A percentile compares a stretch with the other conserved stretches of the same genome.
Evolutionary conservation across 2,329 filamentous ascomycete species (phyloP).

Genomic region (Beauveria pseudobassiana): DNA sequence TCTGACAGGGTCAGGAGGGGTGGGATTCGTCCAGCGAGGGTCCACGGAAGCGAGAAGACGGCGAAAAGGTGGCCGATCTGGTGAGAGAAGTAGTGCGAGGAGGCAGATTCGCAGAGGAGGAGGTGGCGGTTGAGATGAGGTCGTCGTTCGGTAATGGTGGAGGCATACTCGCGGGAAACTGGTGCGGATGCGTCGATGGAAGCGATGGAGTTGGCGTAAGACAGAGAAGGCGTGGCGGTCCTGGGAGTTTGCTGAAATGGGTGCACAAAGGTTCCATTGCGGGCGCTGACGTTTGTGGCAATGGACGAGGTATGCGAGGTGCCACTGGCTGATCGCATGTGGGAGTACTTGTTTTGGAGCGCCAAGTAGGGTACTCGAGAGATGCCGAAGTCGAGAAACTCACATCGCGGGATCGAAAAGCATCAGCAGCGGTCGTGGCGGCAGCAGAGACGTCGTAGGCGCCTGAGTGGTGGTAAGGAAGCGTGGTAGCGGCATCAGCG

Average conservation of each 20-base stretch:
- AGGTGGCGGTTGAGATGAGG: constrained; percentile 22
- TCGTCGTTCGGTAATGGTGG: constrained; percentile 48
- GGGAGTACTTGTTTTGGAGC: constrained; percentile 38
- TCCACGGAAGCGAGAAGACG: constrained; percentile 11
- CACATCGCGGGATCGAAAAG: constrained; percentile 32
- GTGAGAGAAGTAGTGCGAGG: constrained; percentile 7
- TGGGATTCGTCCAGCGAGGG: constrained; percentile 19
- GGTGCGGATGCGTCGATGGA: constrained; percentile 37
- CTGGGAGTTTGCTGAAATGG: constrained; percentile 58
- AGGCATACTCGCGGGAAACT: constrained; percentile 43
- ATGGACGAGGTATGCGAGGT: constrained; percentile 50
- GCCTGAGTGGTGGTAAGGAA: neutral
- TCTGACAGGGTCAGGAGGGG: constrained; percentile 28
- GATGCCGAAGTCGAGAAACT: constrained; percentile 35
- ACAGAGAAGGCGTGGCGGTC: constrained; percentile 51
- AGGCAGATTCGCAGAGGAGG: constrained; percentile 13
- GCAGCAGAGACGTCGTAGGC: constrained; percentile 14
- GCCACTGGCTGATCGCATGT: constrained; percentile 51
- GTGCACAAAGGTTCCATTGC: constrained; percentile 49
- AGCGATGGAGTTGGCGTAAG: constrained; percentile 49
- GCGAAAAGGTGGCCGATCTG: neutral
- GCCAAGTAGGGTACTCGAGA: constrained; percentile 23
- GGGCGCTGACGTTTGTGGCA: constrained; percentile 43
- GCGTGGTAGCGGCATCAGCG: neutral
- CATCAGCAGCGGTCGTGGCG: constrained; percentile 13